Conservation (phyloP, 352 stramenopile genomes). For the Phytophthora crassamura region DNA sequence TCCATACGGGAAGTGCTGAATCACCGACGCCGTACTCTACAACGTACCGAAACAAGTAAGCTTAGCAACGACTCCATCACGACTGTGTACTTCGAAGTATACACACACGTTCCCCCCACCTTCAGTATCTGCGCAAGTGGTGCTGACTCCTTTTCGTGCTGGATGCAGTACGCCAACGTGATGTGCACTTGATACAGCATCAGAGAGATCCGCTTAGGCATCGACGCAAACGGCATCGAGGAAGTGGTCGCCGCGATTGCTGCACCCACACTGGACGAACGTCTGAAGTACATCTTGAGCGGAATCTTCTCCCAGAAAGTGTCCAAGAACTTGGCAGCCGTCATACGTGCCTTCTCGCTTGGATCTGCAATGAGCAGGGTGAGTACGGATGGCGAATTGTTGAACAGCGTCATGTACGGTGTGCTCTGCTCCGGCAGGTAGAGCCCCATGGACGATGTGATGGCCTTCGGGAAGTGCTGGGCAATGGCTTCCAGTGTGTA, state of each 20-base stretch:
- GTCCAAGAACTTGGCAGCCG: constrained; percentile 84
- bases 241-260: constrained; percentile 30
- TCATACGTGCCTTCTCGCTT: constrained; percentile 75
- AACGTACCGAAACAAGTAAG: background rate
- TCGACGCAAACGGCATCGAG: constrained; percentile 83
- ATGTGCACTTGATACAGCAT: constrained; percentile 89
- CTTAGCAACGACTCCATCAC: too few relatives aligned
- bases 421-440: constrained; percentile 86
- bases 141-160: constrained; percentile 72
- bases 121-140: constrained; percentile 78
- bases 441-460: constrained; percentile 80
- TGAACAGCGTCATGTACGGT: constrained; percentile 85
- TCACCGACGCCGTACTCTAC: constrained; percentile 70
- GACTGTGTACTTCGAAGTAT: too few relatives aligned
- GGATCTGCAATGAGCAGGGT: constrained; percentile 81
- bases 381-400: constrained; percentile 75
- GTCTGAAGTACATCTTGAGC: constrained; percentile 83
- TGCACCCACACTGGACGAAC: constrained; percentile 45
- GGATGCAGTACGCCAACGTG: constrained; percentile 83
- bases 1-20: constrained; percentile 82
- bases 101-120: too few relatives aligned
- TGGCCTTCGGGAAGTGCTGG: constrained; percentile 66
- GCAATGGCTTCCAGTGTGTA: constrained; percentile 76
- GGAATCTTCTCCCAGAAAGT: constrained; percentile 84
- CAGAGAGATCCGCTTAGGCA: constrained; percentile 81